Evolutionary conservation across 1,284 basidiomycete species (phyloP).

Genomic region (Cutaneotrichosporon sp.): DNA sequence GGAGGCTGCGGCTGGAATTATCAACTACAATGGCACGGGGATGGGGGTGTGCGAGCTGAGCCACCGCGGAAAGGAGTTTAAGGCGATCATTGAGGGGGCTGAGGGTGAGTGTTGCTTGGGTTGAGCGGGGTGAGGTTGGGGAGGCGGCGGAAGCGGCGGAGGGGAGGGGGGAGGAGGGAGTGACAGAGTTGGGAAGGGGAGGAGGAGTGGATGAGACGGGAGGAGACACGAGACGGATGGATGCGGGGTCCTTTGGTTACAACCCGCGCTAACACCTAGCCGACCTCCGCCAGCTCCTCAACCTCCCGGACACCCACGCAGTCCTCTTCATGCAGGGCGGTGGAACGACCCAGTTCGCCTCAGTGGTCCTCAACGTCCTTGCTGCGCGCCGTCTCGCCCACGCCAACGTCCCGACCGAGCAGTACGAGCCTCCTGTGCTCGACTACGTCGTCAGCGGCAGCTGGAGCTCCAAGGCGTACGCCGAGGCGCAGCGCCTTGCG

Average conservation of each 20-base stretch:
- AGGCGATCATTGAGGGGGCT: constrained; percentile 65
- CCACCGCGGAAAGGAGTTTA: constrained; percentile 86
- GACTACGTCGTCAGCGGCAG: constrained; percentile 90
- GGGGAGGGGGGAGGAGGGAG: background rate
- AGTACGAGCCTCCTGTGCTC: constrained; percentile 55
- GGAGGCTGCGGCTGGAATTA: constrained; percentile 68
- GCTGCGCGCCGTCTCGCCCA: constrained; percentile 60
- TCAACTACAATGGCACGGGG: constrained; percentile 84
- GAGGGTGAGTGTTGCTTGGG: constrained; percentile 54
- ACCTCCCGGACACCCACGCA: constrained; percentile 76
- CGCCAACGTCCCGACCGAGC: constrained; percentile 49
- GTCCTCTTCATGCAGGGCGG: constrained; percentile 92
- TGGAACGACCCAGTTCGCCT: constrained; percentile 83
- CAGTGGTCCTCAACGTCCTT: constrained; percentile 82
- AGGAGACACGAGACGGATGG: background rate
- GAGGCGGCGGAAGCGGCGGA: background rate
- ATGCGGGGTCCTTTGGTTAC: background rate
- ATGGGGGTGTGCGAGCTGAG: constrained; percentile 93
- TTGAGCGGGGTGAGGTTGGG: background rate
- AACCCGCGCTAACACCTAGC: constrained; percentile 32
- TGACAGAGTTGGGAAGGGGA: background rate
- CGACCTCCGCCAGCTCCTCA: constrained; percentile 70
- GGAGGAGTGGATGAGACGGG: background rate
- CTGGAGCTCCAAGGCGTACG: constrained; percentile 82
- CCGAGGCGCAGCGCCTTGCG: constrained; percentile 68